Conservation (phyloP, 495 filamentous ascomycete genomes). For the Opeltia flavorubescens region DNA sequence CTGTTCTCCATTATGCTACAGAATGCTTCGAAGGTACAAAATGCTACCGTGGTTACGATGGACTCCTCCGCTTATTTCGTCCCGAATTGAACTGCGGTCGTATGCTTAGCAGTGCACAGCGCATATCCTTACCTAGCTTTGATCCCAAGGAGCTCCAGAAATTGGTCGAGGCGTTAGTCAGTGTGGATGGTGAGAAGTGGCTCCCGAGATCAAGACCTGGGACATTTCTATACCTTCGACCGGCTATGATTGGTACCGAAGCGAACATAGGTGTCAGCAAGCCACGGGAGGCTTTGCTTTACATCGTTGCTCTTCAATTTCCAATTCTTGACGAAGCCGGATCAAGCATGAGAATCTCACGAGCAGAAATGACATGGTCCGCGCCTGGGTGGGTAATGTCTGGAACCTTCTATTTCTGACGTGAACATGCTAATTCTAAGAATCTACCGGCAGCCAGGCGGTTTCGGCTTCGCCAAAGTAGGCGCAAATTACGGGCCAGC, state of each 20-base stretch:
- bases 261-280: conserved; percentile 66
- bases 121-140: conserved; percentile 70
- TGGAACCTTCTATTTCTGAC: too few relatives aligned
- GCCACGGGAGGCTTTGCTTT: conserved; percentile 72
- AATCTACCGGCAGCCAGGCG: too few relatives aligned
- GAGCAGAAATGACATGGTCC: conserved; percentile 58
- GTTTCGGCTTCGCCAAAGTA: conserved; percentile 80
- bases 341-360: conserved; percentile 15
- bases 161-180: conserved; percentile 43
- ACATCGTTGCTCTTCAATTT: conserved; percentile 65
- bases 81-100: conserved; percentile 63
- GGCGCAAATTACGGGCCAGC: conserved; percentile 85
- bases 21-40: conserved; percentile 91
- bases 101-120: conserved; percentile 52
- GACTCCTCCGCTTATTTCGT: conserved; percentile 73
- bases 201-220: conserved; percentile 51
- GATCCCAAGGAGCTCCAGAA: conserved; percentile 57
- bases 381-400: too few relatives aligned
- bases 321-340: conserved; percentile 39
- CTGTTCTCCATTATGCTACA: conserved; percentile 80
- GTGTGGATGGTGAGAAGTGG: conserved; percentile 60
- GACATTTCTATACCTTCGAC: conserved; percentile 67
- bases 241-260: conserved; percentile 73
- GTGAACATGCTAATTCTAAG: too few relatives aligned
- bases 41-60: conserved; percentile 70